A percentile compares a stretch with the other conserved stretches of the same genome.
Conservation (phyloP, 305 asterid species). For the Rubia peregrina region DNA sequence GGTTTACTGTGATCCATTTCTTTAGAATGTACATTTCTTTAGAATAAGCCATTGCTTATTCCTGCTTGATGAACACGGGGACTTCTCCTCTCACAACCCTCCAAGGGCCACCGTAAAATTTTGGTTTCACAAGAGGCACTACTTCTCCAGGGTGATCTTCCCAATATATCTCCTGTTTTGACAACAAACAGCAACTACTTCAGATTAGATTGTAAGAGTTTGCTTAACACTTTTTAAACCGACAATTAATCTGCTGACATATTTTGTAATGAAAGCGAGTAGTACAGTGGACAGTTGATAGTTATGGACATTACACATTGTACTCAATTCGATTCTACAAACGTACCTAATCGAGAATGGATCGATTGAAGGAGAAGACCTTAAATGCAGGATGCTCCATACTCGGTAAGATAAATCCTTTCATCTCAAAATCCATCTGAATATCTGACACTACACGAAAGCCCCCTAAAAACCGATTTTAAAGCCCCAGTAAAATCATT, state of each 20-base stretch:
- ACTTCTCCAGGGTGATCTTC: constrained; percentile 77
- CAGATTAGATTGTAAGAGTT: not conserved
- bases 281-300: not conserved
- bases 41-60: not conserved
- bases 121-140: constrained; percentile 82
- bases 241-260: not conserved
- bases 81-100: constrained; percentile 76
- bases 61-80: constrained; percentile 43
- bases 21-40: too few species aligned
- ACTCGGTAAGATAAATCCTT: not conserved
- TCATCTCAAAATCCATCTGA: not conserved
- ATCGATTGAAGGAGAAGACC: not conserved
- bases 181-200: not conserved
- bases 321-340: not conserved
- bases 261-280: not conserved
- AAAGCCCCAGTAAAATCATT: not conserved
- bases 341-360: not conserved
- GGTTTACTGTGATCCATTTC: too few species aligned
- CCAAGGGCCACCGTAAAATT: constrained; percentile 88
- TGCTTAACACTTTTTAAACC: not conserved
- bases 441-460: not conserved
- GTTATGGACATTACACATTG: not conserved
- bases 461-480: not conserved
- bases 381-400: not conserved
- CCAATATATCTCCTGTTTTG: constrained; percentile 75